These are phyloP conservation scores for Eucommia ulmoides DNA, from an alignment of 257 asterid genomes.

Conservation along the genomic window DNA sequence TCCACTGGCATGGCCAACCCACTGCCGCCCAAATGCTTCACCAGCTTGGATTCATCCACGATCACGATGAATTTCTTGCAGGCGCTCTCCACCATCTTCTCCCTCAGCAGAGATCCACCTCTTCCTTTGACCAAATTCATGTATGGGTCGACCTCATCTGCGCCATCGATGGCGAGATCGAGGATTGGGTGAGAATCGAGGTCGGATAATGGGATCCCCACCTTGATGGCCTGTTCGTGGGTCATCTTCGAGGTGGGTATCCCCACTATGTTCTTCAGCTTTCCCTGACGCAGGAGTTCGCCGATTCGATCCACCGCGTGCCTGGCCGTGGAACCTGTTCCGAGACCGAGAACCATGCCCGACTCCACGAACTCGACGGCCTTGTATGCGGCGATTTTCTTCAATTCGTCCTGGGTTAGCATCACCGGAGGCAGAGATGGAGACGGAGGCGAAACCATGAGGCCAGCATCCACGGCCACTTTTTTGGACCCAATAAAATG, in stretches of 20 bases:
- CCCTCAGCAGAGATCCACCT: conserved; percentile 34
- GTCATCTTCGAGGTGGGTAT: conserved; percentile 31
- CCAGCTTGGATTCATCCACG: conserved; percentile 33
- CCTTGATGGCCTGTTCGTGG: conserved; percentile 17
- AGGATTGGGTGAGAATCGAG: conserved; percentile 20
- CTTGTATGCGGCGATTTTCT: conserved; percentile 28
- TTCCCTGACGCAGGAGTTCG: conserved; percentile 20
- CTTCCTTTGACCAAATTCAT: conserved; percentile 38
- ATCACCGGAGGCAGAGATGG: conserved; percentile 2
- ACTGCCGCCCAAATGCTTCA: conserved; percentile 23
- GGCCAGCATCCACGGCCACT: conserved; percentile 8
- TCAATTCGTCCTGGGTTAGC: conserved; percentile 29
- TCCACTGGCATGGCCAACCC: conserved; percentile 40
- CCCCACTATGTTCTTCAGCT: conserved; percentile 24
- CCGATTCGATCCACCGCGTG: conserved; percentile 28
- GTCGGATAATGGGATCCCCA: conserved; percentile 29
- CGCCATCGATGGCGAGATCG: conserved; percentile 35
- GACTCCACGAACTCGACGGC: conserved; percentile 35
- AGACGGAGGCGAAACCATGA: conserved; percentile 10
- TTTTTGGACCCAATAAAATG: conserved; percentile 15
- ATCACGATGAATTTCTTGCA: conserved; percentile 28
- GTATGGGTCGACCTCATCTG: conserved; percentile 34
- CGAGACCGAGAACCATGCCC: conserved; percentile 36
- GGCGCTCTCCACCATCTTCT: conserved; percentile 32
- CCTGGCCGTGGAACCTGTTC: conserved; percentile 38